Evolutionary conservation across 805 yeast genomes (phyloP), one percentile per base, ranked within the genome.

Genomic region (Yamadazyma paraphyllophila): DNA sequence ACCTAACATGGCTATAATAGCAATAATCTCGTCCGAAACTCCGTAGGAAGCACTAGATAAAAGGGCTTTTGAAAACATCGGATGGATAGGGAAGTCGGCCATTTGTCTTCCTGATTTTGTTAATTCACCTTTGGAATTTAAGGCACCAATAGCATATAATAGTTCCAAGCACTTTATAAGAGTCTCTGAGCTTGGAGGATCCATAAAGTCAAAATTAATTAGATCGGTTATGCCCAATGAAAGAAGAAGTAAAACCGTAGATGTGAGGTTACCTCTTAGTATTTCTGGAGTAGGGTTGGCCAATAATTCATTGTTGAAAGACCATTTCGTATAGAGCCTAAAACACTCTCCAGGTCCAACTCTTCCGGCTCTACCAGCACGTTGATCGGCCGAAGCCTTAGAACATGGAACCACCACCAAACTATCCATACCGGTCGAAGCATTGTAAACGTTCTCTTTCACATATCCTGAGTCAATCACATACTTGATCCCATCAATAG

Each of bases 31-130:
- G 2, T 76, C 75, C 2, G 83, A 73, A 40, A 95, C 90, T 1
- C 77, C 71, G 41, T 72, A 73, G 11, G 73, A 73, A 0, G 78
- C 79, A 41, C 96, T 82, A 1, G 81, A 68, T 10, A 92, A 62
- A 27, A 94, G 60, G 6, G 83, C 81, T 60, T 87, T 88, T 7
- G 97, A 83, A 56, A 90, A 74, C 74, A 88, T 88, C 3, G 97
- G 97, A 54, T 89, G 96, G 51, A 91, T 77, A 0, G 99, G 99
- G 55, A 91, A 88, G 47, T 84, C 89, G 1, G 96, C 85, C 97
- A 94, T 91, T 50, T 80, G 78, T 36, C 85, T 66, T 0, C 99
- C 99, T 1, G 82, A 59, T 39, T 78, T 71, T 0, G 98, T 92
- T 33, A 94, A 67, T 41, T 78, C 74, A 0, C 98, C 99, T 45